A percentile compares a stretch with the other conserved stretches of the same genome.
Conservation (phyloP, 352 stramenopile species). For the Globisporangium iwayamae region DNA sequence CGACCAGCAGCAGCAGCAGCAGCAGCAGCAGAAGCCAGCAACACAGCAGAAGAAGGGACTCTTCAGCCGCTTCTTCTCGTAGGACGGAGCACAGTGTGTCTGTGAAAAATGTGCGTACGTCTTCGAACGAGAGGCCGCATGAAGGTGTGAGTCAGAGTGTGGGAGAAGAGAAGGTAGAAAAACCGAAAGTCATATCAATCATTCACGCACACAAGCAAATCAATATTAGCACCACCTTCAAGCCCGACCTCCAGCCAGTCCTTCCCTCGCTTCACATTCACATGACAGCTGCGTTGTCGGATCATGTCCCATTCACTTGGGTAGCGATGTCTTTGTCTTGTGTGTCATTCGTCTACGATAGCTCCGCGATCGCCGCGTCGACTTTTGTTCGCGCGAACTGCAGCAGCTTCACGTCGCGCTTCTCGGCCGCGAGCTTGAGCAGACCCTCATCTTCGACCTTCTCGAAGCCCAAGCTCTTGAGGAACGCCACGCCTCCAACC, state of each 20-base stretch:
- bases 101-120: not conserved
- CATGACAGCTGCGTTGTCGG: not conserved
- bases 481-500: slow-evolving; percentile 77
- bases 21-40: slow-evolving; percentile 20
- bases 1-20: slow-evolving; percentile 20
- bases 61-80: slow-evolving; percentile 77
- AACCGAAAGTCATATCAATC: no score
- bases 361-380: slow-evolving; percentile 56
- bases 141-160: not conserved
- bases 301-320: not conserved
- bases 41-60: slow-evolving; percentile 39
- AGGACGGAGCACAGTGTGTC: slow-evolving; percentile 6
- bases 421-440: slow-evolving; percentile 60
- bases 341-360: slow-evolving; percentile 25
- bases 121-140: not conserved
- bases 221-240: slow-evolving; percentile 7
- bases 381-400: slow-evolving; percentile 55
- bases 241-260: not conserved
- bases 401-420: slow-evolving; percentile 58
- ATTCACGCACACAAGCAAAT: slow-evolving; percentile 1
- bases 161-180: no score
- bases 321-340: not conserved
- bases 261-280: not conserved
- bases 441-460: slow-evolving; percentile 75
- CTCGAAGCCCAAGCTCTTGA: slow-evolving; percentile 87